Evolutionary conservation across 345 rosid genomes (phyloP).

Genomic region (Crucihimalaya himalaica): DNA sequence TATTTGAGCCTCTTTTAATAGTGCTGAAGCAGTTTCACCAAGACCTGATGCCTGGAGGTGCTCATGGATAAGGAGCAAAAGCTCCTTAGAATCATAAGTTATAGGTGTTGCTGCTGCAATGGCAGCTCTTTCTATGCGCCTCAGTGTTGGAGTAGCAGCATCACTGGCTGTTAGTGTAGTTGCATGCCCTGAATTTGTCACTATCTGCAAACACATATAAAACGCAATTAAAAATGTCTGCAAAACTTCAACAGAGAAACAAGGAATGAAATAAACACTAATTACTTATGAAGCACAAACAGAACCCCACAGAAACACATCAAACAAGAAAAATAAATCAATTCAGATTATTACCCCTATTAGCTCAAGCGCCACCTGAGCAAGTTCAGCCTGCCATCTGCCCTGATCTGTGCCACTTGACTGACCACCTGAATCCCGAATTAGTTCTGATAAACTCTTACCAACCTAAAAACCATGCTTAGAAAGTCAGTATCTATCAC

Average conservation of each 20-base stretch:
- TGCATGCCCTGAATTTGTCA: slow-evolving; percentile 95
- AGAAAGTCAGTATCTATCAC: slow-evolving; percentile 14
- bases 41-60: slow-evolving; percentile 96
- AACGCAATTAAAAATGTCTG: slow-evolving; percentile 9
- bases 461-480: slow-evolving; percentile 66
- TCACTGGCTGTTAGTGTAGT: slow-evolving; percentile 92
- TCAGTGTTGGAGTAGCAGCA: slow-evolving; percentile 96
- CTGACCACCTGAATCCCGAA: slow-evolving; percentile 89
- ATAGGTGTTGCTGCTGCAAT: slow-evolving; percentile 99
- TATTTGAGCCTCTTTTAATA: slow-evolving; percentile 91
- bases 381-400: slow-evolving; percentile 95
- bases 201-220: slow-evolving; percentile 60
- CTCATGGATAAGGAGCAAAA: slow-evolving; percentile 88
- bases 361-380: slow-evolving; percentile 94
- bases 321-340: slow-evolving; percentile 1
- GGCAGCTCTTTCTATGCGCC: slow-evolving; percentile 99
- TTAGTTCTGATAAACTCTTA: slow-evolving; percentile 89
- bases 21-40: slow-evolving; percentile 58
- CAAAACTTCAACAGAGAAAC: slow-evolving; percentile 11
- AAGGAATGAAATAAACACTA: slow-evolving; percentile 7
- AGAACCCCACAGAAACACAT: slow-evolving; percentile 1
- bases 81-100: slow-evolving; percentile 89
- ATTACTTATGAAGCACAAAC: slow-evolving; percentile 16
- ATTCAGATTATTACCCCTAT: slow-evolving; percentile 62
- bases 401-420: slow-evolving; percentile 79